These are phyloP conservation scores for Acidomyces sp. DNA, from an alignment of 495 filamentous ascomycete genomes.

Conservation along the genomic window DNA sequence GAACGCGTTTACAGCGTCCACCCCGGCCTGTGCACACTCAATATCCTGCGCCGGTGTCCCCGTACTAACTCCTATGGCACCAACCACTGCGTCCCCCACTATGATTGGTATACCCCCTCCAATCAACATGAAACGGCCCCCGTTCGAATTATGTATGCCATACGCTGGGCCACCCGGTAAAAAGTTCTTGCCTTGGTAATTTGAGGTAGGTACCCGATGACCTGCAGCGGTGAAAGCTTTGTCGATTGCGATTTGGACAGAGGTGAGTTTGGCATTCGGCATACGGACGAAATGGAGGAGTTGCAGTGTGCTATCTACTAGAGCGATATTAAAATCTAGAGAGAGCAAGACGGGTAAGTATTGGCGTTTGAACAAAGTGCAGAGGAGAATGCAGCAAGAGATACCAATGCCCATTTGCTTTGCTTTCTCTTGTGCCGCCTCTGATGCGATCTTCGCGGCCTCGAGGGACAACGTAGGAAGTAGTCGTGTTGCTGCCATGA, in stretches of 20 bases:
- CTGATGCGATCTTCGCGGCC: conserved; percentile 25
- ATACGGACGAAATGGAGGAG: conserved; percentile 31
- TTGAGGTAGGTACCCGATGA: conserved; percentile 27
- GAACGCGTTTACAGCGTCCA: conserved; percentile 24
- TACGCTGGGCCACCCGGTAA: conserved; percentile 28
- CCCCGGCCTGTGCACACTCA: conserved; percentile 26
- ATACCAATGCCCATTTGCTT: conserved; percentile 25
- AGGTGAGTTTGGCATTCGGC: conserved; percentile 30
- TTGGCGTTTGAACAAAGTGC: neutral
- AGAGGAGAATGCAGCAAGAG: neutral
- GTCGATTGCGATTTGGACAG: conserved; percentile 30
- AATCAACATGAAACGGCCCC: conserved; percentile 28
- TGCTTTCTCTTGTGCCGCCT: conserved; percentile 24
- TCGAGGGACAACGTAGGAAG: conserved; percentile 25
- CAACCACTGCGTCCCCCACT: conserved; percentile 25
- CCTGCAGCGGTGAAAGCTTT: conserved; percentile 33
- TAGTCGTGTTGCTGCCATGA: conserved; percentile 12
- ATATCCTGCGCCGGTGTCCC: conserved; percentile 29
- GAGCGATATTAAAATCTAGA: conserved; percentile 28
- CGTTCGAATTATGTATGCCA: conserved; percentile 29
- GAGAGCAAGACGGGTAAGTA: neutral
- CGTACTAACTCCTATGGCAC: conserved; percentile 29
- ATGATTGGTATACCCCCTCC: conserved; percentile 28
- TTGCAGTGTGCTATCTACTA: conserved; percentile 25
- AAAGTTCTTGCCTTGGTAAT: conserved; percentile 27